Evolutionary conservation across 805 yeast genomes (phyloP).

Genomic region (Candida pseudoglaebosa): DNA sequence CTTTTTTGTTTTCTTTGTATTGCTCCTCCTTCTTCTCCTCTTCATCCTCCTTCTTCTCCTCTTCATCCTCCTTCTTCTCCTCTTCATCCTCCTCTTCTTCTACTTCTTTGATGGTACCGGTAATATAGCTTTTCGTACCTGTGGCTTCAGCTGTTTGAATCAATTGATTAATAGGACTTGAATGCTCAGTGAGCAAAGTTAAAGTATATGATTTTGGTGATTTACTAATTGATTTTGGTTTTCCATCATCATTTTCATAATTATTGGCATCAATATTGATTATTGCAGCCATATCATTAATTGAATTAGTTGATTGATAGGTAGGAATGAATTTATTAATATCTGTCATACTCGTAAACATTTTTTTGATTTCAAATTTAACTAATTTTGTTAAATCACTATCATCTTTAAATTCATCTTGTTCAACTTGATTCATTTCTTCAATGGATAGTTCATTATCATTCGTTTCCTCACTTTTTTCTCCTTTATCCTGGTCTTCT

Average conservation of each 20-base stretch:
- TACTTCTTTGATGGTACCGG: conserved; percentile 37
- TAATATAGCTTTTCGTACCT: conserved; percentile 27
- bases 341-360: conserved; percentile 28
- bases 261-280: conserved; percentile 8
- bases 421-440: conserved; percentile 3
- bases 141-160: conserved; percentile 16
- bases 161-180: conserved; percentile 35
- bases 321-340: conserved; percentile 32
- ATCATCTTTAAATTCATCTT: conserved; percentile 13
- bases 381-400: conserved; percentile 31
- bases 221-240: conserved; percentile 22
- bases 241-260: conserved; percentile 6
- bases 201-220: conserved; percentile 40
- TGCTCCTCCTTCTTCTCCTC: no score
- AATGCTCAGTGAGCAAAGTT: conserved; percentile 30
- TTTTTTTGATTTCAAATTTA: conserved; percentile 28
- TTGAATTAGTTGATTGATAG: conserved; percentile 26
- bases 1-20: no score
- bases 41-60: no score
- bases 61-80: no score
- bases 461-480: conserved; percentile 4
- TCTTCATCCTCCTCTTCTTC: conserved; percentile 29
- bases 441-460: background rate
- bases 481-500: conserved; percentile 27
- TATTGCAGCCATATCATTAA: conserved; percentile 14